phyloP scores from a whole-genome alignment of 148 eudicot genomes.

The Rheum nobile region DNA sequence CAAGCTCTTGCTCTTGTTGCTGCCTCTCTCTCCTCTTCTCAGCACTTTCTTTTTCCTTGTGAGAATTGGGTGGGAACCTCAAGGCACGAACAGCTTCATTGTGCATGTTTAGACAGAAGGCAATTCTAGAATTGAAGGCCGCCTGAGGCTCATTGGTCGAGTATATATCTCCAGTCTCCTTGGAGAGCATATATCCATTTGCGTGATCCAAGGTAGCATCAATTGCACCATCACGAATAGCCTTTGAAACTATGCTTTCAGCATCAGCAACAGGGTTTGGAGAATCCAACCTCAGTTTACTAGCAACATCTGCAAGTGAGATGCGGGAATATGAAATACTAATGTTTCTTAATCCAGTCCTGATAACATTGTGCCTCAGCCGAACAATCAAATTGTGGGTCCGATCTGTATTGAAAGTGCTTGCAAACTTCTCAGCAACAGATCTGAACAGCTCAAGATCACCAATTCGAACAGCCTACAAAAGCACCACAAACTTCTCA shows the following conservation, averaged over 20 bases:
- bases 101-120: constrained; percentile 93
- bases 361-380: constrained; percentile 82
- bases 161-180: constrained; percentile 94
- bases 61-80: constrained; percentile 75
- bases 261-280: constrained; percentile 89
- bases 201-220: constrained; percentile 86
- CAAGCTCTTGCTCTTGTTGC: constrained; percentile 95
- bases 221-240: constrained; percentile 92
- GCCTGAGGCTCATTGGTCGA: constrained; percentile 88
- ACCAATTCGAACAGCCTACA: constrained; percentile 91
- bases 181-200: constrained; percentile 87
- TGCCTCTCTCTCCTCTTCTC: constrained; percentile 98
- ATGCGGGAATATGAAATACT: constrained; percentile 90
- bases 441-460: constrained; percentile 73
- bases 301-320: constrained; percentile 79
- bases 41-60: constrained; percentile 87
- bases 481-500: not conserved
- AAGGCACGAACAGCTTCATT: constrained; percentile 89
- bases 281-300: constrained; percentile 74
- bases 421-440: constrained; percentile 68
- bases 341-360: constrained; percentile 85
- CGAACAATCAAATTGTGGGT: constrained; percentile 86
- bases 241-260: constrained; percentile 88
- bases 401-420: constrained; percentile 55
- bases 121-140: constrained; percentile 89